Evolutionary conservation across 805 yeast species (phyloP).

Genomic region (Candida verbasci): DNA sequence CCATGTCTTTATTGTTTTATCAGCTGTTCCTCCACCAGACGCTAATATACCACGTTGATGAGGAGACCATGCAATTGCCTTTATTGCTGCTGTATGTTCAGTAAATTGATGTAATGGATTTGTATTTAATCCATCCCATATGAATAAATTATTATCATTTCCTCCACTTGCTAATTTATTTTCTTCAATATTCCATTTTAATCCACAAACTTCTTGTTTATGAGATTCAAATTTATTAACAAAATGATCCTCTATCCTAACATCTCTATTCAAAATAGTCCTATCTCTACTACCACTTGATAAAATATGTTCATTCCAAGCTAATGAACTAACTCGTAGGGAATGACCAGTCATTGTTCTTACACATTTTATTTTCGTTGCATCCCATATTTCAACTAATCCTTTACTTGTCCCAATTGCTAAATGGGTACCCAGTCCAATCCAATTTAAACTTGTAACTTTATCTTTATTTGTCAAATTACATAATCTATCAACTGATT

Average conservation of each 20-base stretch:
- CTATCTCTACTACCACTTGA: constrained; percentile 87
- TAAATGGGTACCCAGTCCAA: constrained; percentile 88
- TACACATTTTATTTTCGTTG: constrained; percentile 71
- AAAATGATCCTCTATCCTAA: constrained; percentile 78
- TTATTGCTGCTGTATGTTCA: constrained; percentile 93
- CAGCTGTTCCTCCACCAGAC: constrained; percentile 96
- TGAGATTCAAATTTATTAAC: constrained; percentile 69
- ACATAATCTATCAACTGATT: constrained; percentile 76
- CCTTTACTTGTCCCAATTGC: constrained; percentile 91
- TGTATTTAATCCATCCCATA: constrained; percentile 78
- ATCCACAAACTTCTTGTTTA: constrained; percentile 93
- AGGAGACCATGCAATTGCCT: constrained; percentile 97
- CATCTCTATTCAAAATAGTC: constrained; percentile 84
- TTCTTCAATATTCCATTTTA: constrained; percentile 88
- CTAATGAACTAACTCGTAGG: constrained; percentile 76
- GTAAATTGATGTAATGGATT: constrained; percentile 69
- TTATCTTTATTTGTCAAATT: constrained; percentile 60
- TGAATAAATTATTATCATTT: constrained; percentile 79
- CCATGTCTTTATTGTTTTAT: constrained; percentile 87
- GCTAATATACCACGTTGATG: constrained; percentile 93
- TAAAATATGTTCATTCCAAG: constrained; percentile 91
- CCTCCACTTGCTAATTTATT: constrained; percentile 94
- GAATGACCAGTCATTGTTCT: constrained; percentile 92
- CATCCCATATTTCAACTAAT: constrained; percentile 92
- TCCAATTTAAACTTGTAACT: constrained; percentile 87